Evolutionary conservation across 2,329 filamentous ascomycete genomes (phyloP).

Genomic region (Alternaria longipes): DNA sequence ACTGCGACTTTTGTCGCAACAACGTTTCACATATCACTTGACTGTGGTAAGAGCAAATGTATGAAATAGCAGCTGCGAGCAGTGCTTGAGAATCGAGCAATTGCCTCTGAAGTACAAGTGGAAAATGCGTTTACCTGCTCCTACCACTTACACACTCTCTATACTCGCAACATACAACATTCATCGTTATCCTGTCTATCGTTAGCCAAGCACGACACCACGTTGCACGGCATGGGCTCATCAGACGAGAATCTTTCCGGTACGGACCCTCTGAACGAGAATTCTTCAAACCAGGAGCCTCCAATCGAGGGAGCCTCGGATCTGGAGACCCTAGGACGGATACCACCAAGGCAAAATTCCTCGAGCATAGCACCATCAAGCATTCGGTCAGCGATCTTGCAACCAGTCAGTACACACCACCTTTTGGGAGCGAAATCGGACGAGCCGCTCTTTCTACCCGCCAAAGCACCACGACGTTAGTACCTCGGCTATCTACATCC

Average conservation of each 20-base stretch:
- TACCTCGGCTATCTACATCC: conserved; percentile 27
- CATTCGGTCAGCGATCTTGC: conserved; percentile 1
- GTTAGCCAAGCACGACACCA: background rate
- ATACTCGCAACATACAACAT: background rate
- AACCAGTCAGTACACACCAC: background rate
- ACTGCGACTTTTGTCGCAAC: background rate
- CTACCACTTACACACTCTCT: background rate
- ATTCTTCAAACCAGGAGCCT: background rate
- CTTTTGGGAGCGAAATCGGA: background rate
- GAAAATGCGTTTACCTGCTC: background rate
- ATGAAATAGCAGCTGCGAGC: background rate
- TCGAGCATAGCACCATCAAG: background rate
- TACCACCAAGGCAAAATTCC: background rate
- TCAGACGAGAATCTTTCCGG: background rate
- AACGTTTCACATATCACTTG: background rate
- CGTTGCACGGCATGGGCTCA: background rate
- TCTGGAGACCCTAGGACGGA: too few species aligned
- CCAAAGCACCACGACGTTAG: conserved; percentile 20
- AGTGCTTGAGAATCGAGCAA: background rate
- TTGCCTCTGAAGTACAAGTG: background rate
- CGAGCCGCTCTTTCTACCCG: conserved; percentile 15
- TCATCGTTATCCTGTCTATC: background rate
- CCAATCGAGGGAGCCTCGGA: background rate
- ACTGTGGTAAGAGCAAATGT: background rate
- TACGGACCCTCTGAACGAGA: background rate